These are phyloP conservation scores for Dactylella cylindrospora DNA, from an alignment of 2,329 filamentous ascomycete species.

Conservation along the genomic window DNA sequence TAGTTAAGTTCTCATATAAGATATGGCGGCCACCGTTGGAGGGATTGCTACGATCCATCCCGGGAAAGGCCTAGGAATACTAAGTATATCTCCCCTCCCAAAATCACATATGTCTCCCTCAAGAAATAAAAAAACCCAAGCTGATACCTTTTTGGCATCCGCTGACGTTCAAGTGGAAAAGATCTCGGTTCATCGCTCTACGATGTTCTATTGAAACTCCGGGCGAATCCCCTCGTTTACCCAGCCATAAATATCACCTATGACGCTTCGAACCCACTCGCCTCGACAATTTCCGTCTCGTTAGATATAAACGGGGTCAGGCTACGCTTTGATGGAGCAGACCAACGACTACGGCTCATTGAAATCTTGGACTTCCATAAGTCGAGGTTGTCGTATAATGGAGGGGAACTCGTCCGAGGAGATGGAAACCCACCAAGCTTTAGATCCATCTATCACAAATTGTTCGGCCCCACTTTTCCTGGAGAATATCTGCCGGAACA, in stretches of 20 bases:
- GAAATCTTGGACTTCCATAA: constrained; percentile 90
- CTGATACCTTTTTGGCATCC: neutral
- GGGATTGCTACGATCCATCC: constrained; percentile 64
- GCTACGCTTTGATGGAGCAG: constrained; percentile 87
- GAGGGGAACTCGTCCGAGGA: constrained; percentile 62
- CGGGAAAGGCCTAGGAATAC: constrained; percentile 66
- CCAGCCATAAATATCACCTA: constrained; percentile 72
- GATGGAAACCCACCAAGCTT: constrained; percentile 66
- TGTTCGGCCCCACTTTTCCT: constrained; percentile 91
- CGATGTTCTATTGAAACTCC: constrained; percentile 81
- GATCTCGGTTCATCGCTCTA: constrained; percentile 89
- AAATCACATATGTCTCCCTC: neutral
- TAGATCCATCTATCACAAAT: constrained; percentile 83
- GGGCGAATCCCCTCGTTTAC: constrained; percentile 82
- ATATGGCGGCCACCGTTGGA: constrained; percentile 46
- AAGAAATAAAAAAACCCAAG: neutral
- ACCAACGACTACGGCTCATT: constrained; percentile 86
- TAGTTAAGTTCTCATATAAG: constrained; percentile 7
- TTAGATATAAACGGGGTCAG: constrained; percentile 85
- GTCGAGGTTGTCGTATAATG: constrained; percentile 78
- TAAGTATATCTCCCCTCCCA: constrained; percentile 53
- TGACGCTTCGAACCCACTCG: constrained; percentile 53
- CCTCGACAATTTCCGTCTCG: constrained; percentile 60
- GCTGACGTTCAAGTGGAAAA: constrained; percentile 52
- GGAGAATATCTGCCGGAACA: constrained; percentile 79